Percentiles rank a stretch among this genome's conserved stretches.
Conservation (phyloP, 768 basidiomycete genomes). For the Leccinum imitatum region DNA sequence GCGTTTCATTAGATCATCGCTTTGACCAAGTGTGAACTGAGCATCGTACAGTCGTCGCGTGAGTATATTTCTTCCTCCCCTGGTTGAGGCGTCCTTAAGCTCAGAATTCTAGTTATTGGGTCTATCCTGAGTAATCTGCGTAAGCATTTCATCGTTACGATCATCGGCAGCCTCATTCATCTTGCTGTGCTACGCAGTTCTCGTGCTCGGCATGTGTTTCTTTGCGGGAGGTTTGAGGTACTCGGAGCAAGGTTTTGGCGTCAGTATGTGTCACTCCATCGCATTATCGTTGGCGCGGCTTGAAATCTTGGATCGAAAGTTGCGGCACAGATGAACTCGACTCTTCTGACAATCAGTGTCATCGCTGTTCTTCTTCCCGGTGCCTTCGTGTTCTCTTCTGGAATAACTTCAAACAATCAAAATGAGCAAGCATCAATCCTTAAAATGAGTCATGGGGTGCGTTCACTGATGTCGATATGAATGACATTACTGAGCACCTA, state of each 20-base stretch:
- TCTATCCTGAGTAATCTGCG: constrained; percentile 78
- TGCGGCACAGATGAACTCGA: constrained; percentile 71
- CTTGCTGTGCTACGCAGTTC: constrained; percentile 43
- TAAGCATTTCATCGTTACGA: constrained; percentile 28
- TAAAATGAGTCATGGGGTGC: constrained; percentile 74
- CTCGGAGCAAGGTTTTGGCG: constrained; percentile 76
- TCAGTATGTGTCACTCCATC: constrained; percentile 44
- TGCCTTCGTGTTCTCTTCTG: constrained; percentile 68
- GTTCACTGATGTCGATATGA: constrained; percentile 18
- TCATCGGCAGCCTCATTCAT: neutral
- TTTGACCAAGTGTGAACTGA: constrained; percentile 75
- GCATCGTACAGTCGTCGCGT: constrained; percentile 81
- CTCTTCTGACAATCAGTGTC: constrained; percentile 72
- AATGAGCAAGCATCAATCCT: constrained; percentile 43
- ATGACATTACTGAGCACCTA: constrained; percentile 7
- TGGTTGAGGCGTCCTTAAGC: neutral
- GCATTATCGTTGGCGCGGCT: neutral
- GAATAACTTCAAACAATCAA: neutral
- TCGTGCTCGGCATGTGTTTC: constrained; percentile 84
- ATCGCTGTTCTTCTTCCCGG: constrained; percentile 77
- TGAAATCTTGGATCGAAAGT: constrained; percentile 38
- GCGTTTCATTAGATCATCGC: constrained; percentile 61
- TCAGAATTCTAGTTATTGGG: constrained; percentile 61
- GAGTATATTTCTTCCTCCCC: constrained; percentile 24
- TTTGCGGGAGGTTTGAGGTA: constrained; percentile 78